A percentile compares a stretch with the other conserved stretches of the same genome.
These are phyloP conservation scores for Metschnikowia hibisci DNA, from an alignment of 805 yeast species.

Conservation along the genomic window DNA sequence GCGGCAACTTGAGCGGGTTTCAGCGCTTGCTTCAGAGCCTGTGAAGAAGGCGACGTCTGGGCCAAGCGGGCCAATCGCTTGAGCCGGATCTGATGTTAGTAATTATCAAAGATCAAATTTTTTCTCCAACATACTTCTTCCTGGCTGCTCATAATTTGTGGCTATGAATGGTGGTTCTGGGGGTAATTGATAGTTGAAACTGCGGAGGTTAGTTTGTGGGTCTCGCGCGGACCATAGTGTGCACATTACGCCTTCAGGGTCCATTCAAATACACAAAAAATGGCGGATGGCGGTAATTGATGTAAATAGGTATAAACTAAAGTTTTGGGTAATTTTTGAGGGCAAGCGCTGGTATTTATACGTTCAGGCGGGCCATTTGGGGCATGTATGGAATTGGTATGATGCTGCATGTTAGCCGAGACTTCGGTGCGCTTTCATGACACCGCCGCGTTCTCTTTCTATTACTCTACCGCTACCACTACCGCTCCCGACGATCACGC, in stretches of 20 bases:
- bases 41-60: slow-evolving; percentile 9
- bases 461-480: no score
- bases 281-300: no score
- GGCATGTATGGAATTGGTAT: background rate
- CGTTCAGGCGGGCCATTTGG: background rate
- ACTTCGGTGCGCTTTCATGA: background rate
- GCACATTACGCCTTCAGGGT: no score
- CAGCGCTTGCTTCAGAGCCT: background rate
- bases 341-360: no score
- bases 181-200: background rate
- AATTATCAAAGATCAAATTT: background rate
- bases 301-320: no score
- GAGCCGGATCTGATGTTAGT: slow-evolving; percentile 40
- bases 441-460: slow-evolving; percentile 2
- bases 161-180: background rate
- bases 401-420: slow-evolving; percentile 5
- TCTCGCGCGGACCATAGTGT: background rate
- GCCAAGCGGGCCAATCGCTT: slow-evolving; percentile 51
- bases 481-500: no score
- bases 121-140: slow-evolving; percentile 16
- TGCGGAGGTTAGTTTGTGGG: slow-evolving; percentile 2
- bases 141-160: slow-evolving; percentile 14
- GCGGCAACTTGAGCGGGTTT: background rate
- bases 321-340: no score
- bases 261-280: no score